Conservation (phyloP, 495 filamentous ascomycete species). For the Barbatosphaeria neglecta region DNA sequence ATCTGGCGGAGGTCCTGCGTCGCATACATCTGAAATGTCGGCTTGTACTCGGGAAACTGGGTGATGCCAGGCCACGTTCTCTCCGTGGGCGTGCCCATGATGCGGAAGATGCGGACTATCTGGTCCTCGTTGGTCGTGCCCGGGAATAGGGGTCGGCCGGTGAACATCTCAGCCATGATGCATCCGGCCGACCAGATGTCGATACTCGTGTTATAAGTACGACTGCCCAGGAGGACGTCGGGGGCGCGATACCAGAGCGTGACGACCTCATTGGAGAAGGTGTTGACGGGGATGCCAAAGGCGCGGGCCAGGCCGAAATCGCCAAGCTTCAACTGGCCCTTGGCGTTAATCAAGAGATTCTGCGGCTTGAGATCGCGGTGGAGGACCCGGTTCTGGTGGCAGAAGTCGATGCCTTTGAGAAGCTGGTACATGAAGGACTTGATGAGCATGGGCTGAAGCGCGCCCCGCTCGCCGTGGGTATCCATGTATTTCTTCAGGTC, state of each 20-base stretch:
- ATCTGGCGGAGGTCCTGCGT: conserved; percentile 81
- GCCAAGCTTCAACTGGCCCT: conserved; percentile 83
- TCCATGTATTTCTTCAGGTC: conserved; percentile 99
- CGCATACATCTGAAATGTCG: conserved; percentile 86
- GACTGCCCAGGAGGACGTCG: conserved; percentile 78
- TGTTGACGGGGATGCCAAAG: conserved; percentile 95
- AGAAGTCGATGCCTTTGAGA: conserved; percentile 87
- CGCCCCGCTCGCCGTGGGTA: conserved; percentile 67
- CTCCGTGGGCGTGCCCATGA: conserved; percentile 93
- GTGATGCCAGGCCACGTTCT: conserved; percentile 86
- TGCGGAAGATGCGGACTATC: conserved; percentile 86
- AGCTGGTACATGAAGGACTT: conserved; percentile 98
- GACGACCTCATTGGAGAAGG: conserved; percentile 95
- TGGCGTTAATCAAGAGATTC: conserved; percentile 88
- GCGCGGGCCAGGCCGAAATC: conserved; percentile 89
- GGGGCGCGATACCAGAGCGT: conserved; percentile 95
- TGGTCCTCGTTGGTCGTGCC: conserved; percentile 96
- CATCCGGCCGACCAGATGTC: conserved; percentile 97
- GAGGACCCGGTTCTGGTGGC: conserved; percentile 88
- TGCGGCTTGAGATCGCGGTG: conserved; percentile 96
- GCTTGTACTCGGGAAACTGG: conserved; percentile 87
- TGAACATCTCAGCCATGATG: conserved; percentile 99
- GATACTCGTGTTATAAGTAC: conserved; percentile 95
- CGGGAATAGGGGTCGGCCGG: conserved; percentile 82
- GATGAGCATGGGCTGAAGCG: conserved; percentile 72